Percentiles rank a stretch among this genome's conserved stretches.
Evolutionary conservation across 1,139 yeast genomes (phyloP).

Genomic region (Ogataea hybrid): DNA sequence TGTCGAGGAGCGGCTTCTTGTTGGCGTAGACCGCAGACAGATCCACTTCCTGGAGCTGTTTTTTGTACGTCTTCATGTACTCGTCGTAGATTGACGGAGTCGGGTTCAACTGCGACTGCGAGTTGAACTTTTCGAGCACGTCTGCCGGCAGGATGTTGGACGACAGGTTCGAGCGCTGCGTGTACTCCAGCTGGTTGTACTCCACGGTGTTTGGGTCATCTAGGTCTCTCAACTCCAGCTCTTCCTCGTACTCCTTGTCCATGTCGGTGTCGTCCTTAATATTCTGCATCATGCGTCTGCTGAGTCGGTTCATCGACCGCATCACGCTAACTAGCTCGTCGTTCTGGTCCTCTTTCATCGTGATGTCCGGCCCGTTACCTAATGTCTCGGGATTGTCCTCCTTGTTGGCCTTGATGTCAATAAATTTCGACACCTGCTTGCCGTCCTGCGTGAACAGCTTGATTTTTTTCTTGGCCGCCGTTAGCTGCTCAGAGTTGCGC

Average conservation of each 20-base stretch:
- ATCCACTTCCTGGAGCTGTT: constrained; percentile 37
- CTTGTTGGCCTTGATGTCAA: constrained; percentile 78
- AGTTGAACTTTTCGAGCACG: constrained; percentile 15
- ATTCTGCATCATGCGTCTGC: constrained; percentile 71
- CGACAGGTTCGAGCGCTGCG: constrained; percentile 31
- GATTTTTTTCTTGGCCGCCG: constrained; percentile 25
- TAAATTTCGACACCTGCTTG: constrained; percentile 51
- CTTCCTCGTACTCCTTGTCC: constrained; percentile 39
- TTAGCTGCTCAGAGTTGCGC: constrained; percentile 19
- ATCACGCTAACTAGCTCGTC: constrained; percentile 71
- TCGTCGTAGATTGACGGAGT: constrained; percentile 24
- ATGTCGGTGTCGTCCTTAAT: constrained; percentile 33
- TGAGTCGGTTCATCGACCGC: constrained; percentile 84
- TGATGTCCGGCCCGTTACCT: constrained; percentile 85
- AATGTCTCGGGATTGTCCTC: constrained; percentile 74
- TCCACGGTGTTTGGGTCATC: constrained; percentile 48
- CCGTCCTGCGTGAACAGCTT: constrained; percentile 31
- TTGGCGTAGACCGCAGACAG: constrained; percentile 40
- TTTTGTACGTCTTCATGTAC: constrained; percentile 31
- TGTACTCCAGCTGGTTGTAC: constrained; percentile 58
- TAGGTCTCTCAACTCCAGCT: constrained; percentile 62
- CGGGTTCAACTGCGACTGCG: constrained; percentile 30
- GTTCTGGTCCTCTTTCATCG: constrained; percentile 71
- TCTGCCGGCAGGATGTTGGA: constrained; percentile 29
- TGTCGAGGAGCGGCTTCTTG: constrained; percentile 43